Conservation (phyloP, 2,329 filamentous ascomycete species). For the Aspergillus neoniger region DNA sequence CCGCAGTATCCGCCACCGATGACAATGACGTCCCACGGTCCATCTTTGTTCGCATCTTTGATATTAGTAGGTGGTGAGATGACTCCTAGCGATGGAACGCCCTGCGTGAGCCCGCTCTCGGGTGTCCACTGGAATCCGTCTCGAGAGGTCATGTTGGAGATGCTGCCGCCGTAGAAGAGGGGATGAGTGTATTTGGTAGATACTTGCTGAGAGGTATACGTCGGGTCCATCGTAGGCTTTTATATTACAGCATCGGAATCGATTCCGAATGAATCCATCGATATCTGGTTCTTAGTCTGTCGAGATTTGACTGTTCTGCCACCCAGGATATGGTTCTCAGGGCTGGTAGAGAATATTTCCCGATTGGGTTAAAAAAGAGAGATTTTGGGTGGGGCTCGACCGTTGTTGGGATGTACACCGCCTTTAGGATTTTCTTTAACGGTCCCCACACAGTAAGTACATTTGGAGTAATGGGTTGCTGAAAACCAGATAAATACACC, state of each 20-base stretch:
- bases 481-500: too few species aligned
- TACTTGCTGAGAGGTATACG: neutral
- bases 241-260: neutral
- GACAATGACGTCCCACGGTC: conserved; percentile 28
- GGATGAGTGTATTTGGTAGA: neutral
- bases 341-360: neutral
- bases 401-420: neutral
- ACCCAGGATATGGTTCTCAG: neutral
- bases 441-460: too few species aligned
- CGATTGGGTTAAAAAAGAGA: neutral
- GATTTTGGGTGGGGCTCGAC: neutral
- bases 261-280: accelerated
- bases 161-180: neutral
- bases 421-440: neutral
- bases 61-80: conserved; percentile 25
- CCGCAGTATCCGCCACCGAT: conserved; percentile 38
- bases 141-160: conserved; percentile 20
- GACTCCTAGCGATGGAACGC: conserved; percentile 24
- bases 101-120: conserved; percentile 20
- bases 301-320: too few species aligned
- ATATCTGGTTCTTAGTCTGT: neutral
- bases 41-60: neutral
- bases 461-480: neutral
- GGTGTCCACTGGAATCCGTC: conserved; percentile 32
- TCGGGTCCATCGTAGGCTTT: neutral